phyloP scores from a whole-genome alignment of 2,329 filamentous ascomycete genomes.

The Beauveria brongniartii region DNA sequence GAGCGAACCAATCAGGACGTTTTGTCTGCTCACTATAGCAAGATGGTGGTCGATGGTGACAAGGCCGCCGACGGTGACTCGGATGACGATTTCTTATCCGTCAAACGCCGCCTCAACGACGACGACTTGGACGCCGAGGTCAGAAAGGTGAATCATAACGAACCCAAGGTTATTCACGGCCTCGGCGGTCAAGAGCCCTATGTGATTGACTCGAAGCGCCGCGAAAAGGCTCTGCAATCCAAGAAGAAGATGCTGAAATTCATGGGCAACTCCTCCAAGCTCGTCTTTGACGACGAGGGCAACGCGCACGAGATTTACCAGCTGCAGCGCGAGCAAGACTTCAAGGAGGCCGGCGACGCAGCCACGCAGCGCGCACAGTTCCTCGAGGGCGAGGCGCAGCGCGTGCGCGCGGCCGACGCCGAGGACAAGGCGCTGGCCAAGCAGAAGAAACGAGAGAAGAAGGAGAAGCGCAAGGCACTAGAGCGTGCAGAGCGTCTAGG shows the following conservation, averaged over 20 bases:
- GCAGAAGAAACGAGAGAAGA: constrained; percentile 70
- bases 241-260: constrained; percentile 92
- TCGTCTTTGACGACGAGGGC: constrained; percentile 90
- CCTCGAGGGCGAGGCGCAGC: constrained; percentile 64
- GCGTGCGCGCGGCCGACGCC: constrained; percentile 67
- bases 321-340: constrained; percentile 76
- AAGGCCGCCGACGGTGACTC: constrained; percentile 48
- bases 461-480: constrained; percentile 62
- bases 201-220: constrained; percentile 86
- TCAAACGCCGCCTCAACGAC: constrained; percentile 78
- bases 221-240: constrained; percentile 88
- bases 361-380: constrained; percentile 71
- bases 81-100: constrained; percentile 74
- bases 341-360: constrained; percentile 64
- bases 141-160: constrained; percentile 32
- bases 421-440: constrained; percentile 75
- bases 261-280: constrained; percentile 76
- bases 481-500: constrained; percentile 35
- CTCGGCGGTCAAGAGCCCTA: constrained; percentile 65
- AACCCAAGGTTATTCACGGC: constrained; percentile 54
- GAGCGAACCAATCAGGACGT: constrained; percentile 94
- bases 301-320: constrained; percentile 80
- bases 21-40: constrained; percentile 85
- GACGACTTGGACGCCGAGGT: constrained; percentile 51
- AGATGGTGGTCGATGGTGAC: constrained; percentile 57